Conservation (phyloP, 441 rosid species). For the Eutrema salsugineum region DNA sequence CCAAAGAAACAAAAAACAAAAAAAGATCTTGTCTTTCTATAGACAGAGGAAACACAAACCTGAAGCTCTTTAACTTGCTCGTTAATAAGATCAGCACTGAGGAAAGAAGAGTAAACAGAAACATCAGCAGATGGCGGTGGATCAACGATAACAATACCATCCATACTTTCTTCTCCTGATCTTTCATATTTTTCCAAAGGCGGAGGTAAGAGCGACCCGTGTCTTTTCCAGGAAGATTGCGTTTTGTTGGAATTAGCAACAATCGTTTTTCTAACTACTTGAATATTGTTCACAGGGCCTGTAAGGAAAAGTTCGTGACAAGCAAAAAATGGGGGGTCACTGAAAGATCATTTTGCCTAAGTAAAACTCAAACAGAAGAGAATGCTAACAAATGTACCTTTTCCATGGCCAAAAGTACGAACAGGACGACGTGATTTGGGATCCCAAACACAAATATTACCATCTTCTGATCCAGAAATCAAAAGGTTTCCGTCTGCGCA, state of each 20-base stretch:
- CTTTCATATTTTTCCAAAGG: constrained; percentile 55
- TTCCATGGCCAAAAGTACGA: constrained; percentile 58
- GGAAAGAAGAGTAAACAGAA: constrained; percentile 30
- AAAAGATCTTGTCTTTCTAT: too few species aligned
- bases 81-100: constrained; percentile 41
- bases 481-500: constrained; percentile 50
- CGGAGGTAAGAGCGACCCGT: constrained; percentile 47
- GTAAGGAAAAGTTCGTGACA: background rate
- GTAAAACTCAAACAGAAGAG: background rate
- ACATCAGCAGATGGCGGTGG: constrained; percentile 31
- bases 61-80: constrained; percentile 66
- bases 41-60: constrained; percentile 43
- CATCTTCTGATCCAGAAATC: constrained; percentile 86
- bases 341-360: background rate
- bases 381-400: constrained; percentile 41
- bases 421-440: constrained; percentile 41
- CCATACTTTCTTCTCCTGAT: constrained; percentile 38
- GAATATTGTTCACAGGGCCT: constrained; percentile 74
- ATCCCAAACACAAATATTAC: constrained; percentile 66
- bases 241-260: constrained; percentile 27
- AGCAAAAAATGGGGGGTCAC: background rate
- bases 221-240: constrained; percentile 49
- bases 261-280: constrained; percentile 43
- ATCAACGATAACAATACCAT: constrained; percentile 32
- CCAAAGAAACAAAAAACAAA: background rate